Evolutionary conservation across 495 filamentous ascomycete genomes (phyloP).

Genomic region (Penicillium waksmanii): DNA sequence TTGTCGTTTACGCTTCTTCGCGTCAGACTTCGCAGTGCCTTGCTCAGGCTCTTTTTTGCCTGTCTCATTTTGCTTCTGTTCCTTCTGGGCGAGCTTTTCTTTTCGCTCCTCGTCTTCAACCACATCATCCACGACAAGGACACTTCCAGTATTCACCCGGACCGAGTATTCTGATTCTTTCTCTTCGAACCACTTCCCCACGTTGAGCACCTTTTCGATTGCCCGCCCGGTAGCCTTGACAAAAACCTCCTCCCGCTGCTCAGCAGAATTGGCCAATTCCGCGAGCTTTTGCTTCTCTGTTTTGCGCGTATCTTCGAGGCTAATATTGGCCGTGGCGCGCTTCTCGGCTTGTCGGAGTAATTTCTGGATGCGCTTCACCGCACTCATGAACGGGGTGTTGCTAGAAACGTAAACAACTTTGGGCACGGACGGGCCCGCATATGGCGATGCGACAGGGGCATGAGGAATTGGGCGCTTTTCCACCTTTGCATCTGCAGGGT

Average conservation of each 20-base stretch:
- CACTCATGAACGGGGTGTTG: conserved; percentile 76
- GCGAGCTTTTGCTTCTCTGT: conserved; percentile 41
- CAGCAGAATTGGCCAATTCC: conserved; percentile 42
- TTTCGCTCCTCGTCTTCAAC: conserved; percentile 44
- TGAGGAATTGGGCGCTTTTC: conserved; percentile 74
- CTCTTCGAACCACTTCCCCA: conserved; percentile 67
- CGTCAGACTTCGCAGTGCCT: conserved; percentile 22
- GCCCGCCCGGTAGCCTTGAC: conserved; percentile 81
- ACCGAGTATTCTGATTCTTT: conserved; percentile 58
- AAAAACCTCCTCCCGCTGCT: conserved; percentile 62
- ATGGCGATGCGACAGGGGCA: conserved; percentile 63
- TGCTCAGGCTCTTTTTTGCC: conserved; percentile 6
- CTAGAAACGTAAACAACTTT: conserved; percentile 82
- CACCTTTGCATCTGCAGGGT: conserved; percentile 46
- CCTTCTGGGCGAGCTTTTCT: conserved; percentile 25
- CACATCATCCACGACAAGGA: conserved; percentile 75
- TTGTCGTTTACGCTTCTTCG: conserved; percentile 48
- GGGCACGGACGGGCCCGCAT: conserved; percentile 48
- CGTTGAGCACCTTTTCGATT: conserved; percentile 68
- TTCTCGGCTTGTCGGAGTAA: conserved; percentile 67
- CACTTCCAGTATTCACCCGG: conserved; percentile 62
- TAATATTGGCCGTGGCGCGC: conserved; percentile 52
- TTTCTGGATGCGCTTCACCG: conserved; percentile 77
- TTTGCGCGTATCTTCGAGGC: conserved; percentile 44
- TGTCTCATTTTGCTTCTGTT: conserved; percentile 12